Evolutionary conservation across 2,329 filamentous ascomycete species (phyloP).

Genomic region (Cladophialophora bantiana): DNA sequence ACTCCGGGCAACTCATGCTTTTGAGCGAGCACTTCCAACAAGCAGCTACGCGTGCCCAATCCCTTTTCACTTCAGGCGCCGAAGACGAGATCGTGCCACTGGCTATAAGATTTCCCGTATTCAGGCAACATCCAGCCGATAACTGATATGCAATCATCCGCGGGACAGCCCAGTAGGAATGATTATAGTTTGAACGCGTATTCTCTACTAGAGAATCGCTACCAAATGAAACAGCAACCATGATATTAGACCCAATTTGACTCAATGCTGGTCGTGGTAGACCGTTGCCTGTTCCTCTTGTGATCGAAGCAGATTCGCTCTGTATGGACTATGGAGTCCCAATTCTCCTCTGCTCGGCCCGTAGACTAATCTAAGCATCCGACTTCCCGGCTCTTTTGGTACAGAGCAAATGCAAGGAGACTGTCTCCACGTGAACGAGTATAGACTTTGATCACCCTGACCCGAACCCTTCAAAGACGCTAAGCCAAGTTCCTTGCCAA

Average conservation of each 20-base stretch:
- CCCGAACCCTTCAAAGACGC: too few species aligned
- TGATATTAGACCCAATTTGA: not conserved
- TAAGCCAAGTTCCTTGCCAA: too few species aligned
- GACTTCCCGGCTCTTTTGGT: too few species aligned
- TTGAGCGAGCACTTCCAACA: slow-evolving; percentile 6
- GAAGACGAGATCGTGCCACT: slow-evolving; percentile 21
- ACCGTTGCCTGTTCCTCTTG: too few species aligned
- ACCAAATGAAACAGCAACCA: slow-evolving; percentile 4
- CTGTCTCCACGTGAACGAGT: too few species aligned
- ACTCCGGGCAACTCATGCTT: slow-evolving; percentile 16
- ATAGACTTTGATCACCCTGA: too few species aligned
- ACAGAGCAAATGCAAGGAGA: too few species aligned
- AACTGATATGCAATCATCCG: slow-evolving; percentile 24
- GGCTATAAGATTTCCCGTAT: slow-evolving; percentile 18
- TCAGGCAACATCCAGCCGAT: slow-evolving; percentile 4
- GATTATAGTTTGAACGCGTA: slow-evolving; percentile 9
- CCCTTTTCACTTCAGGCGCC: slow-evolving; percentile 15
- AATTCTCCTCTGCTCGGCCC: too few species aligned
- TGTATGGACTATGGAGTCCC: too few species aligned
- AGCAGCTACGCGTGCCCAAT: slow-evolving; percentile 14
- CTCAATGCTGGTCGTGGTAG: too few species aligned
- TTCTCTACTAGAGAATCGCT: slow-evolving; percentile 7
- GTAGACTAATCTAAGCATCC: too few species aligned
- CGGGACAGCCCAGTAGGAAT: slow-evolving; percentile 18
- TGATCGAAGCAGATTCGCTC: too few species aligned